Evolutionary conservation across 108 stramenopile species (phyloP), one percentile per base, ranked within the genome.

Genomic region (Skeletonema grethae): DNA sequence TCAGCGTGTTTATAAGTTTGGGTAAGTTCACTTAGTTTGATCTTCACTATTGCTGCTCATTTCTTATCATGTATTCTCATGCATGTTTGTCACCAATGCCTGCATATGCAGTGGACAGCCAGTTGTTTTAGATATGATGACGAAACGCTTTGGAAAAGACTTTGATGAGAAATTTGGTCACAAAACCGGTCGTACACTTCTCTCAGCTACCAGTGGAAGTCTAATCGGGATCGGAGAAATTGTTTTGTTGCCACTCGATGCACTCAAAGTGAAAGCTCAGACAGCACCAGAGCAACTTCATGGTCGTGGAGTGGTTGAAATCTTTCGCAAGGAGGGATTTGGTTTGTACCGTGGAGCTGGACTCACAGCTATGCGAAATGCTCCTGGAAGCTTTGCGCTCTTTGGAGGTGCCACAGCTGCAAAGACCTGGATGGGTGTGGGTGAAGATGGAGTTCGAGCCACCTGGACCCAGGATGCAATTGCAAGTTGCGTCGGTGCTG

Each of bases 221-320:
- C 55, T 92, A 13, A 92, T 92, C 45, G 91, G 91, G 3, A 76
- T 92, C 28, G 91, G 91, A 25, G 91, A 92, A 86, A 84, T 92
- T 38, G 79, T 78, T 46, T 84, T 92, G 24, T 84, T 92, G 15
- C 91, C 91, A 20, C 72, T 92, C 29, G 89, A 92, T 74, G 88
- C 87, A 16, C 84, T 92, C 35, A 92, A 92, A 76, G 87, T 92
- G 66, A 90, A 90, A 82, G 87, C 89, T 4, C 91, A 92, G 76
- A 92, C 91, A 31, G 76, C 82, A 65, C 91, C 89, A 5, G 85
- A 87, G 60, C 76, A 82, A 32, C 63, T 92, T 20, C 59, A 48
- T 32, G 91, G 91, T 35, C 79, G 89, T 12, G 91, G 91, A 29
- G 63, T 92, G 2, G 31, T 88, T 25, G 77, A 85, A 32, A 87